These are phyloP conservation scores for Saturnispora gosingensis DNA, from an alignment of 805 yeast genomes.

Conservation along the genomic window DNA sequence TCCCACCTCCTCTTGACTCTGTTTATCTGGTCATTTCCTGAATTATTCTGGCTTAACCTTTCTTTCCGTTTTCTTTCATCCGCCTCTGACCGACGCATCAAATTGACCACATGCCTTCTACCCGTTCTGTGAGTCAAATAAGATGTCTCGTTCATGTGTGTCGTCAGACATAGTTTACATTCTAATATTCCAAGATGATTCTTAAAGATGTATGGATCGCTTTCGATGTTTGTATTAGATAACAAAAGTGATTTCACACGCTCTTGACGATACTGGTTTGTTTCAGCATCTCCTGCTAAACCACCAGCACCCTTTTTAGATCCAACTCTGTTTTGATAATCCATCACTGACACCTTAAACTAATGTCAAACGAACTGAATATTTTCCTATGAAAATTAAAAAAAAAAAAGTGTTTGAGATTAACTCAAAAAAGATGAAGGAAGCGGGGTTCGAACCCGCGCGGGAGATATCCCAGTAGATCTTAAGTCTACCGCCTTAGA, in stretches of 20 bases:
- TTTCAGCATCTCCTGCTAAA: conserved; percentile 63
- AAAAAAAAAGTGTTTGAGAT: background rate
- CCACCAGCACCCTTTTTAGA: conserved; percentile 91
- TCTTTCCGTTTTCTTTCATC: conserved; percentile 20
- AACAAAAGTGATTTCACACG: conserved; percentile 56
- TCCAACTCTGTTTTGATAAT: conserved; percentile 81
- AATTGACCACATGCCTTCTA: conserved; percentile 65
- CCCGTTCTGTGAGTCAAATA: conserved; percentile 83
- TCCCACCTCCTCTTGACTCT: conserved; percentile 36
- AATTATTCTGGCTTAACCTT: conserved; percentile 2
- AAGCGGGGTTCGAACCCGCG: conserved; percentile 21
- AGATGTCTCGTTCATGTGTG: conserved; percentile 71
- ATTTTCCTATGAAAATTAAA: background rate
- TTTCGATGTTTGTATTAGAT: conserved; percentile 40
- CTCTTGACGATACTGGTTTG: conserved; percentile 58
- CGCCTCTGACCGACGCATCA: conserved; percentile 49
- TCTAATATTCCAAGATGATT: conserved; percentile 81
- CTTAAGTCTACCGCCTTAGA: conserved; percentile 20
- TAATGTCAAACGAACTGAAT: background rate
- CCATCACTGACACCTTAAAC: conserved; percentile 41
- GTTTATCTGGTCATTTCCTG: conserved; percentile 11
- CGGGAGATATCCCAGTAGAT: conserved; percentile 18
- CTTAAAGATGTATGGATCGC: conserved; percentile 76
- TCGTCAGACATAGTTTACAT: conserved; percentile 75
- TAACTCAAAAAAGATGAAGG: conserved; percentile 12